Evolutionary conservation across 371 early-diverging fungal species (phyloP).

Genomic region (Syncephalastrum racemosum): DNA sequence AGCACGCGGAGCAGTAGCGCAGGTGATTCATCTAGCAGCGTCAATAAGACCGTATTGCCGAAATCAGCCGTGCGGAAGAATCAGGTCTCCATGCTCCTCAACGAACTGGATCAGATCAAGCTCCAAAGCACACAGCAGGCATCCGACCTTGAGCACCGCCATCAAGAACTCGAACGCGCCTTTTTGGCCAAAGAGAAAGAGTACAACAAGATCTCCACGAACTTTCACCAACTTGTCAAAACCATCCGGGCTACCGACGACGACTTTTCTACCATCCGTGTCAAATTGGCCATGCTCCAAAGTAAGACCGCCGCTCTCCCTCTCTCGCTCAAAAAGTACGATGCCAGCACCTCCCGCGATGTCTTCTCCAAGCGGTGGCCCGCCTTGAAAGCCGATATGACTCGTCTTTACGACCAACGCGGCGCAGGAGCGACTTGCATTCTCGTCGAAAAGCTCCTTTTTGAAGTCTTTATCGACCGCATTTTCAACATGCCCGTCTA

Average conservation of each 20-base stretch:
- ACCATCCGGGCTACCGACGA: constrained; percentile 44
- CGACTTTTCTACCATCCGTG: constrained; percentile 41
- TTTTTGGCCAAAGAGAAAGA: constrained; percentile 35
- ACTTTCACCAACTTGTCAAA: constrained; percentile 37
- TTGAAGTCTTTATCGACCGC: constrained; percentile 23
- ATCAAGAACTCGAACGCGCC: constrained; percentile 25
- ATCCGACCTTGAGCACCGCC: constrained; percentile 18
- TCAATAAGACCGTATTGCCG: background rate
- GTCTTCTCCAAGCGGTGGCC: constrained; percentile 30
- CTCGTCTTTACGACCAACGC: constrained; percentile 19
- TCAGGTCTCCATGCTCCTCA: background rate
- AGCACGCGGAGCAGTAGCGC: too few species aligned
- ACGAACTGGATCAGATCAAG: constrained; percentile 3
- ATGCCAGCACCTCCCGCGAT: constrained; percentile 23
- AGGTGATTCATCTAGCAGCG: too few species aligned
- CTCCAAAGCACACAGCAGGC: background rate
- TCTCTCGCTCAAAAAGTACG: constrained; percentile 36
- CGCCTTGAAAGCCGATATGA: constrained; percentile 26
- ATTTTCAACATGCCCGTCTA: constrained; percentile 34
- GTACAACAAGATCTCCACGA: constrained; percentile 36
- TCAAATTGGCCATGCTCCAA: constrained; percentile 39
- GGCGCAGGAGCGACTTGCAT: constrained; percentile 17
- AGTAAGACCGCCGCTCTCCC: constrained; percentile 36
- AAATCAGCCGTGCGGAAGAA: constrained; percentile 1
- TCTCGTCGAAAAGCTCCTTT: constrained; percentile 43